A percentile compares a stretch with the other conserved stretches of the same genome.
phyloP scores from a whole-genome alignment of 208 protist genomes.

The Leishmania martiniquensis region DNA sequence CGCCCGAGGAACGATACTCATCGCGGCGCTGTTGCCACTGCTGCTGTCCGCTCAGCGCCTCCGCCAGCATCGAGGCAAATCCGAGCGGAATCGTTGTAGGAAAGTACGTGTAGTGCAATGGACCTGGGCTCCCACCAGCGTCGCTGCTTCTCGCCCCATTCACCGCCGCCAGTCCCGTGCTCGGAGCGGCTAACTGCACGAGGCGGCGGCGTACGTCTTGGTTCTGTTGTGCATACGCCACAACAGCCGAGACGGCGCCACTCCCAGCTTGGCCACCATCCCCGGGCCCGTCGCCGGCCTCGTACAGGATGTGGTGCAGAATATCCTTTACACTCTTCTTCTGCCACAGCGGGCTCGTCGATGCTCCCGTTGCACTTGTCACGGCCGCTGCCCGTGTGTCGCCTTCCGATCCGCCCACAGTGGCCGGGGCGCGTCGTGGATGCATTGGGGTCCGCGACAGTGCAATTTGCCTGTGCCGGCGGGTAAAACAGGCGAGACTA shows the following conservation, averaged over 20 bases:
- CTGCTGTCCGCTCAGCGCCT: slow-evolving; percentile 17
- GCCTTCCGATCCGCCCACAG: not conserved
- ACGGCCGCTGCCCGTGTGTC: not conserved
- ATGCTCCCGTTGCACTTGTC: not conserved
- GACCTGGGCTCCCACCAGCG: not conserved
- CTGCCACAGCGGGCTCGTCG: not conserved
- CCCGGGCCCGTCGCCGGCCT: not conserved
- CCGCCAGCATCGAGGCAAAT: slow-evolving; percentile 27
- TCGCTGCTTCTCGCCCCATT: not conserved
- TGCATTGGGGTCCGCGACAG: slow-evolving; percentile 26
- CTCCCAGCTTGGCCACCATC: not conserved
- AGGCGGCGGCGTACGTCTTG: slow-evolving; percentile 36
- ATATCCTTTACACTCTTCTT: slow-evolving; percentile 34
- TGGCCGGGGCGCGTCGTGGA: not conserved
- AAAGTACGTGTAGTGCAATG: slow-evolving; percentile 20
- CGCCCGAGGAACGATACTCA: not conserved
- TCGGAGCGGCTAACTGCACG: not conserved
- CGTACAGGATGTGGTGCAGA: slow-evolving; percentile 36
- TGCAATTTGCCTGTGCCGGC: slow-evolving; percentile 34
- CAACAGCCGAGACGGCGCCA: not conserved
- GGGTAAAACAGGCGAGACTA: slow-evolving; percentile 61
- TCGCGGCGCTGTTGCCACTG: slow-evolving; percentile 13
- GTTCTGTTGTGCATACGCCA: slow-evolving; percentile 28
- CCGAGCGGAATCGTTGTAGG: slow-evolving; percentile 48
- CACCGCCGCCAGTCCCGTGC: not conserved